Percentiles rank a stretch among this genome's conserved stretches.
Conservation (phyloP, 2,329 filamentous ascomycete species). For the Fusarium sp. region DNA sequence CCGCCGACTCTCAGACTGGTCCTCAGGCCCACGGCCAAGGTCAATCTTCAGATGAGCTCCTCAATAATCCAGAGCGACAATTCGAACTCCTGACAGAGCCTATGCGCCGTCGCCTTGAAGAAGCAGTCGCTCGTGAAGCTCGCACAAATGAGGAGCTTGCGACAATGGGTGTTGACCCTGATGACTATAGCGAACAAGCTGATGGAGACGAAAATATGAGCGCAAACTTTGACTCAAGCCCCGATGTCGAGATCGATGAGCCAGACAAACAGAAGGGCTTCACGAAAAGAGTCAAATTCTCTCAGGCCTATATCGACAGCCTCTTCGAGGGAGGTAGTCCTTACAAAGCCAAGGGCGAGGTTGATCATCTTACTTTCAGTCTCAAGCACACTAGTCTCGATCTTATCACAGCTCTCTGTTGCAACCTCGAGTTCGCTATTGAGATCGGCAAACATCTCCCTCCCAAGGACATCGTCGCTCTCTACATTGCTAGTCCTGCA, state of each 20-base stretch:
- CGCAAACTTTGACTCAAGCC: conserved; percentile 1
- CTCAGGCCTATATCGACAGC: conserved; percentile 43
- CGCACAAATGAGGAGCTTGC: conserved; percentile 29
- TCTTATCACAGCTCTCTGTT: conserved; percentile 59
- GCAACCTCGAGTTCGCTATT: conserved; percentile 65
- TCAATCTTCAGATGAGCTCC: not conserved
- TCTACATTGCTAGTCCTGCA: conserved; percentile 74
- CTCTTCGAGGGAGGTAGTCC: conserved; percentile 52
- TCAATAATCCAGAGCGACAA: conserved; percentile 12
- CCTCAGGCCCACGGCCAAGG: not conserved
- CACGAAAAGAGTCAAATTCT: conserved; percentile 51
- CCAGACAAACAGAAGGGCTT: conserved; percentile 21
- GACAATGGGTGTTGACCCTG: conserved; percentile 14
- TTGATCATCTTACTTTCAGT: conserved; percentile 36
- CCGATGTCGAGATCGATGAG: conserved; percentile 21
- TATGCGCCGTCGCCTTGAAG: conserved; percentile 28
- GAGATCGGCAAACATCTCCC: conserved; percentile 67
- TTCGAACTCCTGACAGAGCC: conserved; percentile 15
- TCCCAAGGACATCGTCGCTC: conserved; percentile 68
- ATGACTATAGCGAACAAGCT: not conserved
- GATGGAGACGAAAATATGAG: conserved; percentile 9
- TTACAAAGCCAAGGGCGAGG: conserved; percentile 38
- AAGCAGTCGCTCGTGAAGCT: conserved; percentile 15
- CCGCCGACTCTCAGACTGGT: not conserved
- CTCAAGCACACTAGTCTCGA: conserved; percentile 53